Base-by-base conservation (phyloP, 345 rosid genomes). In the Euphorbia pulcherrima region DNA sequence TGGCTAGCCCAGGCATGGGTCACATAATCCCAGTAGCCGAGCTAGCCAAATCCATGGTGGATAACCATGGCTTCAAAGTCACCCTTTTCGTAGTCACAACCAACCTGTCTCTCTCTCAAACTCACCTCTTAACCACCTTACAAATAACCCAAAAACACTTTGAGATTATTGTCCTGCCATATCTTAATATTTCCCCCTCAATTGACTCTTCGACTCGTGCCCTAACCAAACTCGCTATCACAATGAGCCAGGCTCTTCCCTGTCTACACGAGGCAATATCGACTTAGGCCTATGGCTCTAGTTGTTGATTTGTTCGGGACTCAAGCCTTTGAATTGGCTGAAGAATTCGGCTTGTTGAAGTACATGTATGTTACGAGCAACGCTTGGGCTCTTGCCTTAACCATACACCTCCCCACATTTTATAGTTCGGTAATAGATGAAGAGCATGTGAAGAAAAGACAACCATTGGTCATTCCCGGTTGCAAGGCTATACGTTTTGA, bases 301-400 rank as follows among this genome's bases (percentile, higher is more conserved):
- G 47, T 41, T 41, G 47, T 41, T 41, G 47, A 41, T 41, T 4
- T 51, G 18, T 51, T 51, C 23, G 47, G 47, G 47, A 41, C 47
- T 16, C 85, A 83, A 50, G 83, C 85, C 23, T 68, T 83, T 44
- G 65, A 47, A 26, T 57, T 88, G 4, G 87, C 85, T 2, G 56
- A 75, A 0, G 89, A 88, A 40, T 75, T 86, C 0, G 68, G 68
- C 66, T 75, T 88, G 79, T 70, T 78, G 17, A 86, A 75, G 71
- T 88, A 80, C 28, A 78, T 86, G 8, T 81, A 75, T 0, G 30
- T 80, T 9, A 61, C 90, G 54, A 57, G 84, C 0, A 88, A 76
- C 65, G 96, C 90, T 1, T 81, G 93, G 87, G 75, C 59, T 1
- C 18, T 68, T 7, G 58, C 72, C 2, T 48, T 74, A 0, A 2